Base-by-base conservation (phyloP, 257 asterid species). In the Solanum etuberosum region DNA sequence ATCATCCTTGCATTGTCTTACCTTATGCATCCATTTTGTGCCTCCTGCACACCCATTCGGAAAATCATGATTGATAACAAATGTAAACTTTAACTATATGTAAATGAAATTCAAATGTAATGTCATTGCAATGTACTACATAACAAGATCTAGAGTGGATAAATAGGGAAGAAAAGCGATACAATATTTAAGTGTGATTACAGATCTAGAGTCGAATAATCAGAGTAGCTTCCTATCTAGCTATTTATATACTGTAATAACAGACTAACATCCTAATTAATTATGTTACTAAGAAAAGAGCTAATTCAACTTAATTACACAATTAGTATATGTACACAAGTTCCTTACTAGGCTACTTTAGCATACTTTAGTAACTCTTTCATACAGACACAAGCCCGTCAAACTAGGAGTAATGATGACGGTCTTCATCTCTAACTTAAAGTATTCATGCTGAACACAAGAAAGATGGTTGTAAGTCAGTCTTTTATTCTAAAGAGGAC, bases 1-100 rank as follows among this genome's bases (percentile, higher is more conserved):
- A 85, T 96, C 99, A 2, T 91, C 91, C 21, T 63, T 86, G 46
- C 98, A 96, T 9, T 86, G 72, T 87, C 98, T 90, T 18, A 91
- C 94, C 90, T 93, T 93, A 86, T 95, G 94, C 90, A 96, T 84
- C 99, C 99, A 96, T 89, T 93, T 95, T 86, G 99, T 93, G 43
- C 99, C 99, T 81, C 99, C 99, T 96, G 48, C 40, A 86, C 20
- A 48, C 59, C n/a, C 72, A 63, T 63, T 63, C 13, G 6, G 18
- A 63, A 25, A 63, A 63, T 63, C 34, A 63, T 63, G 15, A 63
- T 25, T 25, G 34, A 10, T 63, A 63, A 12, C 72, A 63, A 63
- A 9, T 63, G 72, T 25, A 48, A 48, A 15, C 5, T 15, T 48
- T 48, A 15, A 48, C 8, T 48, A 15, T 48, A 48, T 48, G 20